A percentile compares a stretch with the other conserved stretches of the same genome.
Evolutionary conservation across 2,329 filamentous ascomycete genomes (phyloP).

Genomic region (Scedosporium minutisporum): DNA sequence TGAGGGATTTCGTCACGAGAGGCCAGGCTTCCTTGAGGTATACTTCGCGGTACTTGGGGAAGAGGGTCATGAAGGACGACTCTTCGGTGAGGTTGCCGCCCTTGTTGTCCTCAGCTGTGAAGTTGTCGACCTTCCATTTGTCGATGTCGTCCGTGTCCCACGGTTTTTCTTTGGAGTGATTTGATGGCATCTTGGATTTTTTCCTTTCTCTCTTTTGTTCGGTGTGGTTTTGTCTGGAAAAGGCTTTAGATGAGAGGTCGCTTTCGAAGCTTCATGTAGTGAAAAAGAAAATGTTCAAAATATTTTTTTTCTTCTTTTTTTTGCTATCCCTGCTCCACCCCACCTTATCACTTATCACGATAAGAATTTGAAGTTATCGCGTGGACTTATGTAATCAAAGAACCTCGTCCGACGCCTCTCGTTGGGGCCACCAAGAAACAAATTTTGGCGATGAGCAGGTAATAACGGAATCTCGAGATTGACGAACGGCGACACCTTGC

Average conservation of each 20-base stretch:
- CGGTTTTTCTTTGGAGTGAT: slow-evolving; percentile 79
- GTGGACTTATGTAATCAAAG: not conserved
- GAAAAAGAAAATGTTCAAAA: slow-evolving; percentile 6
- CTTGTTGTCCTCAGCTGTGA: slow-evolving; percentile 75
- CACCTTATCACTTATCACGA: slow-evolving; percentile 3
- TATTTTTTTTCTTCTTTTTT: not conserved
- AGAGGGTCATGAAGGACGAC: slow-evolving; percentile 77
- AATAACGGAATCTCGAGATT: not conserved
- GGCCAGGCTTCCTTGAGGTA: slow-evolving; percentile 93
- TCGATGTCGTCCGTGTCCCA: slow-evolving; percentile 97
- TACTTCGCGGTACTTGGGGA: slow-evolving; percentile 93
- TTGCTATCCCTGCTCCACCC: not conserved
- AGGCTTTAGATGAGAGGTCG: slow-evolving; percentile 3
- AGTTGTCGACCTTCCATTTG: slow-evolving; percentile 88
- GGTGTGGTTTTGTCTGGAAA: not conserved
- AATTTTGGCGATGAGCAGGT: not conserved
- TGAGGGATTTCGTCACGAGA: slow-evolving; percentile 74
- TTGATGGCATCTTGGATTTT: slow-evolving; percentile 62
- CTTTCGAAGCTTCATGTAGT: slow-evolving; percentile 14
- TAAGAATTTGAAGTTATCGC: not conserved
- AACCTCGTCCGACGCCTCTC: not conserved
- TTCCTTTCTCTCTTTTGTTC: not conserved
- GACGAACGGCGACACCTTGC: not conserved
- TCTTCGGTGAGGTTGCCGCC: slow-evolving; percentile 86
- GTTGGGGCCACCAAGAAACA: not conserved